These are phyloP conservation scores for Termitomyces sp. DNA, from an alignment of 768 basidiomycete species.

Conservation along the genomic window DNA sequence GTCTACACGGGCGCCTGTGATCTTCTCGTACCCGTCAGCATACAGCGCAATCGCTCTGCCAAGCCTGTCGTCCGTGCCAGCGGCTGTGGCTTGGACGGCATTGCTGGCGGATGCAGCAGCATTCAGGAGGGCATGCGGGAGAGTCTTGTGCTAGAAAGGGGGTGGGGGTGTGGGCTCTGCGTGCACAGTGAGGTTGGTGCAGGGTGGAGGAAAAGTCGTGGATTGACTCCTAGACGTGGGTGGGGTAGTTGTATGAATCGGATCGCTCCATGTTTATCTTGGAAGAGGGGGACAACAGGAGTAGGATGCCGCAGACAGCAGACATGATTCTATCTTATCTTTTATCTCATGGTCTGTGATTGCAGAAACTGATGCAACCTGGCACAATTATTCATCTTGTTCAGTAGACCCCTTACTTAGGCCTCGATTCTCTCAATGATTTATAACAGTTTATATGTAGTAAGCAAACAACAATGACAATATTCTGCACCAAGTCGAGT, in stretches of 20 bases:
- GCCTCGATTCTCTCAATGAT: too few relatives aligned
- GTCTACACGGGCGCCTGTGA: constrained; percentile 66
- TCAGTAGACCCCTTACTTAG: too few relatives aligned
- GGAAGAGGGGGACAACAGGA: too few relatives aligned
- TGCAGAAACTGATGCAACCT: too few relatives aligned
- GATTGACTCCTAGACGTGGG: constrained; percentile 80
- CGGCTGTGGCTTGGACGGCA: constrained; percentile 37
- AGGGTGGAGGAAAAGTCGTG: constrained; percentile 67
- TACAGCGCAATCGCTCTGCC: constrained; percentile 76
- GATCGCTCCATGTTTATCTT: too few relatives aligned
- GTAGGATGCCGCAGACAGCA: too few relatives aligned
- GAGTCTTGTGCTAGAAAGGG: constrained; percentile 79
- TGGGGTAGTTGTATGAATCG: constrained; percentile 88
- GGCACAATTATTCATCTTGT: too few relatives aligned
- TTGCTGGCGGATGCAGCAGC: constrained; percentile 61
- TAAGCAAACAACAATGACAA: too few relatives aligned
- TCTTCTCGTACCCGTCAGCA: constrained; percentile 79
- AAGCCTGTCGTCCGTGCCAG: constrained; percentile 52
- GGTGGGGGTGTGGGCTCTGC: constrained; percentile 45
- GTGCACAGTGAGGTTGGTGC: constrained; percentile 80
- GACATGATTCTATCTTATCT: too few relatives aligned
- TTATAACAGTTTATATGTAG: too few relatives aligned
- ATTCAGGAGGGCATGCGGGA: constrained; percentile 89
- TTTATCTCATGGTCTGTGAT: too few relatives aligned
- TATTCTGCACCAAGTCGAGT: too few relatives aligned